A percentile compares a stretch with the other conserved stretches of the same genome.
Evolutionary conservation across 176 grass and related monocot species (phyloP).

Genomic region (Elymus sibiricus): DNA sequence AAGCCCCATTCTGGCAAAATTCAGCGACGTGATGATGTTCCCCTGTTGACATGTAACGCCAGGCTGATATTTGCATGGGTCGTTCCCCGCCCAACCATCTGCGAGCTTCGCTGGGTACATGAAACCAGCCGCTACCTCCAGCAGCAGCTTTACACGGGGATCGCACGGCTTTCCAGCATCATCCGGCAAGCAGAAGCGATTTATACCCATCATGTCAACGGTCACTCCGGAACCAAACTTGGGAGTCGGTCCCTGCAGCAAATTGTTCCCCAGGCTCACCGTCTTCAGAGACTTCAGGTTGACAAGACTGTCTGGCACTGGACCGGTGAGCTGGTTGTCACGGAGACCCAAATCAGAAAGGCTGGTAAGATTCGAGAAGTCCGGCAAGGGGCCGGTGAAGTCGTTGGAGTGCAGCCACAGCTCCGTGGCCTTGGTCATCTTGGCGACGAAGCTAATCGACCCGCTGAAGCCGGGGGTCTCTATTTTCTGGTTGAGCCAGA

Average conservation of each 20-base stretch:
- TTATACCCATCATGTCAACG: background rate
- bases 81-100: slow-evolving; percentile 51
- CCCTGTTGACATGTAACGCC: slow-evolving; percentile 44
- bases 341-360: slow-evolving; percentile 58
- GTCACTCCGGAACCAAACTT: background rate
- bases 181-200: slow-evolving; percentile 49
- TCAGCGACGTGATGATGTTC: slow-evolving; percentile 47
- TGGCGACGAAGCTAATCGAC: slow-evolving; percentile 49
- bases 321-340: slow-evolving; percentile 73
- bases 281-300: slow-evolving; percentile 42
- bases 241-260: slow-evolving; percentile 65
- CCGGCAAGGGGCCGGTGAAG: slow-evolving; percentile 71
- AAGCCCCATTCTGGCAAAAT: slow-evolving; percentile 34
- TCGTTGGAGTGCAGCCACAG: slow-evolving; percentile 81
- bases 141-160: slow-evolving; percentile 60
- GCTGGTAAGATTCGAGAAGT: slow-evolving; percentile 38
- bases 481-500: slow-evolving; percentile 56
- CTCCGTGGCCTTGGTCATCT: slow-evolving; percentile 35
- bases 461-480: slow-evolving; percentile 17
- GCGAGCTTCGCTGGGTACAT: slow-evolving; percentile 51
- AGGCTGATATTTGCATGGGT: slow-evolving; percentile 26
- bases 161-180: slow-evolving; percentile 43
- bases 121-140: slow-evolving; percentile 63
- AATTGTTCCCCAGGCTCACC: slow-evolving; percentile 56
- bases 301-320: slow-evolving; percentile 48